Percentiles rank a stretch among this genome's conserved stretches.
These are phyloP conservation scores for Amanita brunnescens DNA, from an alignment of 768 basidiomycete species.

Conservation along the genomic window DNA sequence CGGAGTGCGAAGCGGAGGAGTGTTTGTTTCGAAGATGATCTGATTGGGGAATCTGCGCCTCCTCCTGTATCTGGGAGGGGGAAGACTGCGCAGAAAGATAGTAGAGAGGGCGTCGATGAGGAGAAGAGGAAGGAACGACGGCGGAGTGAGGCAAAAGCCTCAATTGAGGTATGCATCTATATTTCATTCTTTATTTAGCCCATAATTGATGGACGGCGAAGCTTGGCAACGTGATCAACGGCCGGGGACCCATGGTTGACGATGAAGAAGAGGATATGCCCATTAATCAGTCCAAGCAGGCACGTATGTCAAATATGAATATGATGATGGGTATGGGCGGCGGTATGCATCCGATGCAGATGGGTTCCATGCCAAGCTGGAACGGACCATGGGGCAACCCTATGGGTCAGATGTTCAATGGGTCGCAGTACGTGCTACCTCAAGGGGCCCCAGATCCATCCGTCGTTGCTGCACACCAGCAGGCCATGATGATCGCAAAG, in stretches of 20 bases:
- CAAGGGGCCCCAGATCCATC: conserved; percentile 42
- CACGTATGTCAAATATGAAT: conserved; percentile 33
- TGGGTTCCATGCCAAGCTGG: conserved; percentile 20
- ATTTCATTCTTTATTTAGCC: neutral
- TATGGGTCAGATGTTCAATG: conserved; percentile 29
- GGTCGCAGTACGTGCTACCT: conserved; percentile 34
- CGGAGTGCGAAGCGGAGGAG: conserved; percentile 46
- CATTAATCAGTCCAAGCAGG: conserved; percentile 32
- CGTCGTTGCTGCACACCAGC: conserved; percentile 72
- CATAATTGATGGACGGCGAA: conserved; percentile 18
- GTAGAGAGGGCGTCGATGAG: conserved; percentile 26
- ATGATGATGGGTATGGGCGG: conserved; percentile 36
- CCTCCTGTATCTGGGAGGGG: neutral
- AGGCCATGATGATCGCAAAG: conserved; percentile 80
- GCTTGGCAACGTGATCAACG: conserved; percentile 87
- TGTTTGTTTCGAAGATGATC: conserved; percentile 60
- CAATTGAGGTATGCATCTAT: conserved; percentile 64
- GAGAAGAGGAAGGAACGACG: conserved; percentile 62
- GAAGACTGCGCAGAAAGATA: conserved; percentile 27
- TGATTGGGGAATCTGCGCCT: conserved; percentile 13
- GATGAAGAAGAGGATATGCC: conserved; percentile 44
- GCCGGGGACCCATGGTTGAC: conserved; percentile 52
- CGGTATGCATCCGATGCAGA: conserved; percentile 25
- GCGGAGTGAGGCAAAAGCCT: conserved; percentile 76
- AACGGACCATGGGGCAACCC: conserved; percentile 20